phyloP scores from a whole-genome alignment of 164 flowering plant genomes.

The Vitis labrusca region DNA sequence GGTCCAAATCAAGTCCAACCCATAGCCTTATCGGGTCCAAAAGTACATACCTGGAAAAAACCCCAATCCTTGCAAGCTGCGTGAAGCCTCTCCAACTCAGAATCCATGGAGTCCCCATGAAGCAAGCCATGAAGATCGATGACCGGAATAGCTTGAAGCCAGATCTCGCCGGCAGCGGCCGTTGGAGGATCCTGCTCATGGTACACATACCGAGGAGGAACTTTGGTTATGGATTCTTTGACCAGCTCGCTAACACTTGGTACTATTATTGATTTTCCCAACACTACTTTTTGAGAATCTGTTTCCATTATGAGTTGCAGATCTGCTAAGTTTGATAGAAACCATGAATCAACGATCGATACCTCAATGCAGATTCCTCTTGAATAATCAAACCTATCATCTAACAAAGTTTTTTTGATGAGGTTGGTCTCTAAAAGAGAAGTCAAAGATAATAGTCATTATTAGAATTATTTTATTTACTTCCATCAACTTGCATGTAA shows the following conservation, averaged over 20 bases:
- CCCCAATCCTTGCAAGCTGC: slow-evolving; percentile 46
- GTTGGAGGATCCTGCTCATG: slow-evolving; percentile 18
- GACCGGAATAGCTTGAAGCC: slow-evolving; percentile 22
- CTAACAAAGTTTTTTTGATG: too few species aligned
- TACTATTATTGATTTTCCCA: slow-evolving; percentile 43
- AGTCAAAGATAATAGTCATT: too few species aligned
- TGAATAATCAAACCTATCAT: too few species aligned
- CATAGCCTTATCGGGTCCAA: too few species aligned
- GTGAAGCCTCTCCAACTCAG: slow-evolving; percentile 40
- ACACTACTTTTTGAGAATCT: background rate
- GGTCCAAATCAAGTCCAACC: too few species aligned
- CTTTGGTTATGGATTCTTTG: slow-evolving; percentile 18
- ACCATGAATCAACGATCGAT: too few species aligned
- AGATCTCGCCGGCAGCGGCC: background rate
- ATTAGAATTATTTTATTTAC: too few species aligned
- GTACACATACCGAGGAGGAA: slow-evolving; percentile 43
- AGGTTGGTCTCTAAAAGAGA: too few species aligned
- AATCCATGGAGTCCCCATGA: slow-evolving; percentile 8
- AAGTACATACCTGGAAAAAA: slow-evolving; percentile 36
- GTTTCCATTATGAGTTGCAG: too few species aligned
- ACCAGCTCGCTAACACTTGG: slow-evolving; percentile 53
- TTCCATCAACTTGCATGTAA: too few species aligned
- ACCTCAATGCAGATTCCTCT: too few species aligned
- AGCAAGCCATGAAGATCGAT: slow-evolving; percentile 33
- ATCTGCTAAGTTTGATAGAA: too few species aligned